Conservation (phyloP, 2,329 filamentous ascomycete species). For the Pseudocercospora vitis region DNA sequence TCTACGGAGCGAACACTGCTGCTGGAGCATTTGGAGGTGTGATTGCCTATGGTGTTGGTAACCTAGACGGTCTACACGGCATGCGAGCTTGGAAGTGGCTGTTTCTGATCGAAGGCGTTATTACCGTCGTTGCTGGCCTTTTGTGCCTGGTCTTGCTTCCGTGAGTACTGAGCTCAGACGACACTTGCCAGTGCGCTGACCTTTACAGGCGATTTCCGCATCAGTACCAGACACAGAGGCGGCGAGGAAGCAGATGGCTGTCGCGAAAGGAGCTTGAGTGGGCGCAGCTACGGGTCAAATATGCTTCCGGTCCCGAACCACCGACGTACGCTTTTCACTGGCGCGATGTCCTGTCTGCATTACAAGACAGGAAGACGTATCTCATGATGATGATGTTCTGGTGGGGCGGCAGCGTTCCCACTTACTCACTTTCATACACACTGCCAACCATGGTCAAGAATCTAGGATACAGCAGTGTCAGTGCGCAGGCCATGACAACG, state of each 20-base stretch:
- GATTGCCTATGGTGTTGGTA: slow-evolving; percentile 53
- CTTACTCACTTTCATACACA: slow-evolving; percentile 9
- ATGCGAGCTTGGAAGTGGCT: slow-evolving; percentile 1
- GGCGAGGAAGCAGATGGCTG: slow-evolving; percentile 11
- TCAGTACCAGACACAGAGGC: slow-evolving; percentile 8
- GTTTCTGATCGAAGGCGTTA: neutral
- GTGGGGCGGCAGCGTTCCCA: slow-evolving; percentile 12
- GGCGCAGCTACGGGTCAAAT: slow-evolving; percentile 12
- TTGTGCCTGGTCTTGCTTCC: neutral
- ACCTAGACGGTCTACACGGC: slow-evolving; percentile 37
- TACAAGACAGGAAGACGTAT: slow-evolving; percentile 12
- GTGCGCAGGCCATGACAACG: slow-evolving; percentile 11
- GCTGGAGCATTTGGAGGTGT: slow-evolving; percentile 54
- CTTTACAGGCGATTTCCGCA: slow-evolving; percentile 13
- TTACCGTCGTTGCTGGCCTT: neutral
- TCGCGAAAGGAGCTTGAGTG: slow-evolving; percentile 13
- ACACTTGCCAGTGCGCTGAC: neutral
- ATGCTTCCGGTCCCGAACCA: slow-evolving; percentile 8
- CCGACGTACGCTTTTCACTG: slow-evolving; percentile 9
- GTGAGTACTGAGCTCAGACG: neutral
- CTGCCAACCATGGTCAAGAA: slow-evolving; percentile 15
- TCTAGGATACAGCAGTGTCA: slow-evolving; percentile 8
- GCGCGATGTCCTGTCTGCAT: slow-evolving; percentile 6
- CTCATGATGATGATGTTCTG: slow-evolving; percentile 15
- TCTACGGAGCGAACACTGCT: slow-evolving; percentile 43